A percentile compares a stretch with the other conserved stretches of the same genome.
Conservation (phyloP, 345 rosid genomes). For the Laguncularia racemosa region DNA sequence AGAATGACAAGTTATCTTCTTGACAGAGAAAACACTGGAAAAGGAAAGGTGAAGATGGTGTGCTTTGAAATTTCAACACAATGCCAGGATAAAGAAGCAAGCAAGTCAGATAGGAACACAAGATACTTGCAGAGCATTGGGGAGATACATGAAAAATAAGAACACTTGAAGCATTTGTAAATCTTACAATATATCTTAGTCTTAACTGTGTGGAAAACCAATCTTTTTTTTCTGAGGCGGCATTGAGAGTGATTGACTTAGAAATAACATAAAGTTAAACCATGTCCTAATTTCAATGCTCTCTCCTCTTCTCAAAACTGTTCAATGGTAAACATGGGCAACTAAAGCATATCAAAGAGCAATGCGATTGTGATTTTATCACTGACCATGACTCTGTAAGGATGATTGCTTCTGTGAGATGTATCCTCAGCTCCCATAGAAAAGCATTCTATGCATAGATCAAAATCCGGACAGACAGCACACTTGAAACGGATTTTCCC, state of each 20-base stretch:
- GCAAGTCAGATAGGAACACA: neutral
- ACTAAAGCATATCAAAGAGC: conserved; percentile 1
- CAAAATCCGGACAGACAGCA: conserved; percentile 91
- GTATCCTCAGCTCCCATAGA: conserved; percentile 88
- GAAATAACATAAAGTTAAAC: too few species aligned
- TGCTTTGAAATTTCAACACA: neutral
- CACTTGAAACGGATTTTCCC: conserved; percentile 91
- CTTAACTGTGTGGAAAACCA: too few species aligned
- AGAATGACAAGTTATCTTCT: conserved; percentile 86
- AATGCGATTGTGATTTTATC: neutral
- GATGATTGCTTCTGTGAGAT: conserved; percentile 81
- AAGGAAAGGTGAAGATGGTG: too few species aligned
- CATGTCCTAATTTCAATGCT: too few species aligned
- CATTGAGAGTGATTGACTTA: too few species aligned
- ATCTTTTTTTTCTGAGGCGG: too few species aligned
- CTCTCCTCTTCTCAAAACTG: too few species aligned
- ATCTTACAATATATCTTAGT: too few species aligned
- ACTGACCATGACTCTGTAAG: conserved; percentile 94
- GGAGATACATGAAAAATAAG: neutral
- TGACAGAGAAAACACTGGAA: conserved; percentile 9
- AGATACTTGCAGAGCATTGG: neutral
- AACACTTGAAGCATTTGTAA: too few species aligned
- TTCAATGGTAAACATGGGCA: too few species aligned
- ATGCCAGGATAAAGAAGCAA: neutral
- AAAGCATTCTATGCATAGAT: conserved; percentile 95